Base-by-base conservation (phyloP, 345 rosid species). In the Lepidium sativum region DNA sequence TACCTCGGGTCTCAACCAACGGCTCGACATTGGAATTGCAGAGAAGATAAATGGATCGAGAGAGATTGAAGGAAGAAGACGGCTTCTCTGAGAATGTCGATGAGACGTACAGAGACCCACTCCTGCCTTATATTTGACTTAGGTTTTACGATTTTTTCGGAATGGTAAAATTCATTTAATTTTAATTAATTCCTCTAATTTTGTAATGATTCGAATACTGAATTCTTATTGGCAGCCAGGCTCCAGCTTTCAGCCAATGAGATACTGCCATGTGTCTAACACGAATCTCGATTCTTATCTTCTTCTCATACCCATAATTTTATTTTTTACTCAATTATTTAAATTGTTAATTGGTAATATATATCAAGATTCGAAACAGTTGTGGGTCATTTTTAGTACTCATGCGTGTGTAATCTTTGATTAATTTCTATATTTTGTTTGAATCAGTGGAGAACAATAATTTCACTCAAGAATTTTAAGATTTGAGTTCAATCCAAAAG, bases 1-100 rank as follows among this genome's bases (percentile, higher is more conserved):
- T 54, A 86, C 92, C 86, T 88, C 96, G 58, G 94, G 94, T 71
- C 94, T 84, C 68, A 89, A 59, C 96, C 96, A 89, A 60, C 80
- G 81, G 70, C 63, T 85, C 52, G 79, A 78, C 91, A 85, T 83
- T 61, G 71, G 45, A 60, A 14, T 49, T 66, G 48, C 69, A 8
- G 71, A 67, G 48, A 53, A 49, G 54, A 58, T 3, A 1, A 34
- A 4, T 0, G 47, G 76, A 43, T 15, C n/a, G n/a, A 61, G 54
- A 73, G 41, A 32, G 45, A 48, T 27, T 23, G 12, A 33, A 55
- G 21, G 53, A 54, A 11, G 69, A 47, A 23, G 65, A 54, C 53
- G 78, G 67, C 71, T 71, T 72, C 39, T 56, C 45, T 40, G 60
- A 54, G 37, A 70, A 29, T 52, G 74, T 53, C 17, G 56, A 12